Evolutionary conservation across 2,329 filamentous ascomycete species (phyloP).

Genomic region (Dactylella cylindrospora): DNA sequence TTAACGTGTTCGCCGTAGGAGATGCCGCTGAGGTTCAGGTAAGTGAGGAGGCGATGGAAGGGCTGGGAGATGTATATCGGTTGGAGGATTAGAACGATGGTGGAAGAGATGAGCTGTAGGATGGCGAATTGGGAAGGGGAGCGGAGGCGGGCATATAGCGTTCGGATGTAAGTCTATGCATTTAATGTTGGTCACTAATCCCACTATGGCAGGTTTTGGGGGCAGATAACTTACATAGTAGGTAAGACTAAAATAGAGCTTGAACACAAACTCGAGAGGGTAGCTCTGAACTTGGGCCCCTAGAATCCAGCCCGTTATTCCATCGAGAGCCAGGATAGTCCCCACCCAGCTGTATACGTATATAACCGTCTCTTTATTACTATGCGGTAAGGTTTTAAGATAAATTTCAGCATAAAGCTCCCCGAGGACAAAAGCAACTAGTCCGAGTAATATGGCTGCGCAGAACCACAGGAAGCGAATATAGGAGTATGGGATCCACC

Average conservation of each 20-base stretch:
- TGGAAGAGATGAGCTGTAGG: slow-evolving; percentile 66
- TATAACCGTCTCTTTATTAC: slow-evolving; percentile 66
- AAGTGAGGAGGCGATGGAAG: slow-evolving; percentile 60
- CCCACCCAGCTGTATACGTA: slow-evolving; percentile 72
- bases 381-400: slow-evolving; percentile 66
- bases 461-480: slow-evolving; percentile 71
- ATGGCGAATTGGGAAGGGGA: slow-evolving; percentile 66
- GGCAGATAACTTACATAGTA: slow-evolving; percentile 55
- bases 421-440: slow-evolving; percentile 68
- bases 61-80: slow-evolving; percentile 65
- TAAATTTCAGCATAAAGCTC: slow-evolving; percentile 71
- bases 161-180: slow-evolving; percentile 65
- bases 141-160: slow-evolving; percentile 67
- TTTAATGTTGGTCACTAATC: not conserved
- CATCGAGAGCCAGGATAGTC: slow-evolving; percentile 66
- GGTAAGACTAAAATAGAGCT: slow-evolving; percentile 70
- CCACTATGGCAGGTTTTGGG: not conserved
- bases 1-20: slow-evolving; percentile 67
- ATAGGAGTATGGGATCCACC: slow-evolving; percentile 54
- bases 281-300: slow-evolving; percentile 69
- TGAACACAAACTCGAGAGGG: slow-evolving; percentile 70
- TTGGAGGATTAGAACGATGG: slow-evolving; percentile 64
- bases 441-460: slow-evolving; percentile 62
- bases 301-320: slow-evolving; percentile 66
- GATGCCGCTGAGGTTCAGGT: slow-evolving; percentile 62